phyloP scores from a whole-genome alignment of 2,329 filamentous ascomycete species.

The Fusarium miscanthi region DNA sequence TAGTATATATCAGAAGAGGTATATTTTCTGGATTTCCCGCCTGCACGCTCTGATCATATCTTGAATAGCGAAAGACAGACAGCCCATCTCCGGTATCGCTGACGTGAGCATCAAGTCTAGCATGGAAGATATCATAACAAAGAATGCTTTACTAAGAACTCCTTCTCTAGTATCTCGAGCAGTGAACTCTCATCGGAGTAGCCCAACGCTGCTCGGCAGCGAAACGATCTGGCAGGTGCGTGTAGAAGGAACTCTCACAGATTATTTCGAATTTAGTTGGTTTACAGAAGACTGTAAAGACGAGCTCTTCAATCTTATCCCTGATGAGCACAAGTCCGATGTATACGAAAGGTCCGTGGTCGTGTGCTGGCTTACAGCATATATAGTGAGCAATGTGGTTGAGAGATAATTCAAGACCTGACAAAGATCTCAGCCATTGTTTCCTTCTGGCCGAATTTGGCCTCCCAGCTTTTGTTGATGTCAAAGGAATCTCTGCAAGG shows the following conservation, averaged over 20 bases:
- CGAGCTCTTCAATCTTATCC: not conserved
- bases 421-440: not conserved
- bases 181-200: not conserved
- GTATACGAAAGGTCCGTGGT: not conserved
- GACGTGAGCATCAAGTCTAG: not conserved
- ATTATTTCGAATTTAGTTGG: not conserved
- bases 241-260: not conserved
- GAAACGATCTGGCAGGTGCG: not conserved
- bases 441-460: accelerated
- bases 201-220: accelerated
- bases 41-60: no score
- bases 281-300: not conserved
- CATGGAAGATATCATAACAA: not conserved
- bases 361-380: not conserved
- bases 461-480: not conserved
- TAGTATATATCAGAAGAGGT: no score
- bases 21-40: no score
- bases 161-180: not conserved
- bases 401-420: not conserved
- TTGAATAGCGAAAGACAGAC: not conserved
- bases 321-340: not conserved
- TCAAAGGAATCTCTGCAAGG: not conserved
- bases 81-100: accelerated
- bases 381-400: no score
- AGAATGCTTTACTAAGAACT: accelerated